Percentiles rank a stretch among this genome's conserved stretches.
Conservation (phyloP, 1,284 basidiomycete genomes). For the Microbotryum violaceum region DNA sequence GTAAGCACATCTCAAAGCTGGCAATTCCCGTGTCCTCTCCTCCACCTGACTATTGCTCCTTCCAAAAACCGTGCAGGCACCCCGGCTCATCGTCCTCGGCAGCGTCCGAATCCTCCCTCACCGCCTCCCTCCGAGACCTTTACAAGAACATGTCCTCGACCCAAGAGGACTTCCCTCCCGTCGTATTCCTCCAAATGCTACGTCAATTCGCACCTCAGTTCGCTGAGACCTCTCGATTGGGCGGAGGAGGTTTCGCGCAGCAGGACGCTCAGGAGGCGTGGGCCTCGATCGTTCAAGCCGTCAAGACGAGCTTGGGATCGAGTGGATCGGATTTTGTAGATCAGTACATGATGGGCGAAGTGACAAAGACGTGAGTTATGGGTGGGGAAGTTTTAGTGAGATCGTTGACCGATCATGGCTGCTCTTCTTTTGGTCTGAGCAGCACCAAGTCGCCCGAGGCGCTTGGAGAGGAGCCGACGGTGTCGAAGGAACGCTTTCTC, state of each 20-base stretch:
- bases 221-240: slow-evolving; percentile 58
- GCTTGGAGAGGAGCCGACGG: slow-evolving; percentile 62
- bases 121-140: slow-evolving; percentile 59
- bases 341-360: slow-evolving; percentile 72
- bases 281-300: slow-evolving; percentile 68
- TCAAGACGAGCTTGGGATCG: slow-evolving; percentile 55
- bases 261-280: slow-evolving; percentile 98
- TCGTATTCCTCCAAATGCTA: slow-evolving; percentile 60
- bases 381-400: neutral
- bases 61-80: neutral
- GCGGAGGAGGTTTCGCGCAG: slow-evolving; percentile 61
- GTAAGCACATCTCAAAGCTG: slow-evolving; percentile 43
- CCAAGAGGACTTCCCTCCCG: slow-evolving; percentile 67
- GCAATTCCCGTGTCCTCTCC: slow-evolving; percentile 8
- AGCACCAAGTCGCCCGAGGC: slow-evolving; percentile 72
- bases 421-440: slow-evolving; percentile 7
- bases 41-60: neutral
- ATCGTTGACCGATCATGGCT: neutral
- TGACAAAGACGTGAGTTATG: slow-evolving; percentile 65
- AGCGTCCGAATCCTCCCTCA: slow-evolving; percentile 43
- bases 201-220: slow-evolving; percentile 85
- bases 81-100: neutral
- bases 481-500: slow-evolving; percentile 63
- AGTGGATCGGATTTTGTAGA: slow-evolving; percentile 55
- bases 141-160: slow-evolving; percentile 67